Evolutionary conservation across 202 grass and related monocot genomes (phyloP), one percentile per base, ranked within the genome.

Genomic region (Schoenoplectus tabernaemontani): DNA sequence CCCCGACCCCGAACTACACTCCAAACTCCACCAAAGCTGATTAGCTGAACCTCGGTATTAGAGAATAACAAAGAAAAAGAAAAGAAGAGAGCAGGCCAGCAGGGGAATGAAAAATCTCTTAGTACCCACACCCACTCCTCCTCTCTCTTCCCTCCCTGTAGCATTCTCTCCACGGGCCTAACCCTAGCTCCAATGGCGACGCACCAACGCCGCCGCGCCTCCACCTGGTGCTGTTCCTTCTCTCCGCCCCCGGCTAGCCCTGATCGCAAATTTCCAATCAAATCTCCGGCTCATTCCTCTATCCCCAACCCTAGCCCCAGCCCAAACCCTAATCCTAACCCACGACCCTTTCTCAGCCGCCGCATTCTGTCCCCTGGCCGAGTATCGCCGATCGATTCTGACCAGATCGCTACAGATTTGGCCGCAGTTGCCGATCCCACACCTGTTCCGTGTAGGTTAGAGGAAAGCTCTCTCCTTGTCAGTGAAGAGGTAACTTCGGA

Each of bases 301-400:
- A 79, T 77, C 43, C 86, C 88, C 77, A 86, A 79, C 50, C 86
- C 83, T 82, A 92, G 86, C 30, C 91, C 89, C 1, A 90, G 78
- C 58, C 91, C 86, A 13, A 93, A 82, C 86, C 87, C 90, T 3
- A 88, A 87, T 15, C 87, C 90, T 5, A 88, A 89, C 11, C 86
- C 86, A 6, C 84, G 78, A 32, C 78, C 78, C n/a, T 80, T 80
- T 22, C 78, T 80, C 19, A 80, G 59, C 42, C 95, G 95, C 61
- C 85, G 91, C 26, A 98, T 98, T 80, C 85, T 90, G 62, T 98
- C 95, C 8, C 95, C 91, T 2, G 95, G 91, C 0, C 80, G 91
- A 71, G 95, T 95, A 4, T 98, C 95, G 4, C 95, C 95, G 9
- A 98, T 98, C 39, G 86, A 94, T 61, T 85, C 91, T 51, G 89